Evolutionary conservation across 352 stramenopile genomes (phyloP).

Genomic region (Phytopythium helicoides): DNA sequence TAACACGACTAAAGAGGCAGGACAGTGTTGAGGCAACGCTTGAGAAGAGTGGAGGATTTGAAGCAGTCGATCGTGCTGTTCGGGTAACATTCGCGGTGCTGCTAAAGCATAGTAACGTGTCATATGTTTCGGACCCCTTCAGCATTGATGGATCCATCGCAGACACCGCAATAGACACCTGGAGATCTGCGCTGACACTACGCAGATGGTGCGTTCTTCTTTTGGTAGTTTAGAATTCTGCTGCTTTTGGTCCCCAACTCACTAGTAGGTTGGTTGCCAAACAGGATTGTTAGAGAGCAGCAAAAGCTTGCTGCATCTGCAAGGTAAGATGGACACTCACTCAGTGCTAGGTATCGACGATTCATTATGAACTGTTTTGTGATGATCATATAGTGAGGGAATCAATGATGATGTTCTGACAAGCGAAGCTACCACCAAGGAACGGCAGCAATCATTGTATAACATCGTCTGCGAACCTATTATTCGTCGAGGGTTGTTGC

Average conservation of each 20-base stretch:
- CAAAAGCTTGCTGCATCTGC: constrained; percentile 72
- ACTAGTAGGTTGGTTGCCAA: neutral
- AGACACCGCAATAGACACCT: constrained; percentile 69
- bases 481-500: constrained; percentile 60
- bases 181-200: constrained; percentile 73
- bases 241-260: too few relatives aligned
- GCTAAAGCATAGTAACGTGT: constrained; percentile 77
- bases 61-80: constrained; percentile 78
- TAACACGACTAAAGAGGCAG: constrained; percentile 65
- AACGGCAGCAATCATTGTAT: constrained; percentile 72
- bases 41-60: constrained; percentile 83
- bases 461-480: constrained; percentile 79
- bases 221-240: too few relatives aligned
- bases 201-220: constrained; percentile 79
- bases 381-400: constrained; percentile 25
- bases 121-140: constrained; percentile 65
- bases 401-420: constrained; percentile 23
- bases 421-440: constrained; percentile 50
- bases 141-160: constrained; percentile 55
- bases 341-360: neutral
- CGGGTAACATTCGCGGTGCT: constrained; percentile 76
- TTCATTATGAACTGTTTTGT: neutral
- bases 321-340: constrained; percentile 33
- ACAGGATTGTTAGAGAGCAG: constrained; percentile 86
- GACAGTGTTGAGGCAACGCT: constrained; percentile 82